Conservation (phyloP, 2,329 filamentous ascomycete species). For the Beauveria sp. region DNA sequence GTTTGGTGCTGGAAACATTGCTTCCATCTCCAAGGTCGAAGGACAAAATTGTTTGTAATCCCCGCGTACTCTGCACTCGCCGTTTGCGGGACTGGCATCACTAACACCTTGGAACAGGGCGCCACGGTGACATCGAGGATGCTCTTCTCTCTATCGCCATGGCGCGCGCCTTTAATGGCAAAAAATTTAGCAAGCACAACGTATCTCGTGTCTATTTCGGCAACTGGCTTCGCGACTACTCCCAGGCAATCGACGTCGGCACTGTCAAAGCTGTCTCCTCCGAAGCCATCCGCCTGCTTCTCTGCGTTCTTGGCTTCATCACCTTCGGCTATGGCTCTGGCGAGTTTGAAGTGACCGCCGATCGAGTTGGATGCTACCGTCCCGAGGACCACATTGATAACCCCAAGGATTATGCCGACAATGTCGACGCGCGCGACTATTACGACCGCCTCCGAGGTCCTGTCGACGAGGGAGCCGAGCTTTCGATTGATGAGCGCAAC, state of each 20-base stretch:
- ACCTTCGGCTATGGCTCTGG: slow-evolving; percentile 63
- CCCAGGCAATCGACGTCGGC: slow-evolving; percentile 86
- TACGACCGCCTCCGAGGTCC: slow-evolving; percentile 74
- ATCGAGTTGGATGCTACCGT: slow-evolving; percentile 68
- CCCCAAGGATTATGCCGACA: slow-evolving; percentile 82
- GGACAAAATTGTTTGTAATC: slow-evolving; percentile 64
- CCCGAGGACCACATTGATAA: slow-evolving; percentile 67
- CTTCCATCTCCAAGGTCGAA: slow-evolving; percentile 70
- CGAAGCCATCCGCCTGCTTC: slow-evolving; percentile 80
- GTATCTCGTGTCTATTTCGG: slow-evolving; percentile 92
- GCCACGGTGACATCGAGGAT: slow-evolving; percentile 90
- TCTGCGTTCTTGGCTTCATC: slow-evolving; percentile 86
- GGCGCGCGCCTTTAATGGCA: slow-evolving; percentile 46
- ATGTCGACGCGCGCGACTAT: slow-evolving; percentile 75
- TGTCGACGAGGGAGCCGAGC: slow-evolving; percentile 69
- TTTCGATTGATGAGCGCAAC: slow-evolving; percentile 66
- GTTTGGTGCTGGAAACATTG: slow-evolving; percentile 87
- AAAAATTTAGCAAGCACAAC: slow-evolving; percentile 86
- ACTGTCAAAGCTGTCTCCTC: slow-evolving; percentile 86
- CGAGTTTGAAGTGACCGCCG: slow-evolving; percentile 72
- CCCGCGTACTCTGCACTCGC: not conserved
- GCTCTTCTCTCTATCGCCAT: slow-evolving; percentile 63
- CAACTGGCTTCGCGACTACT: slow-evolving; percentile 95
- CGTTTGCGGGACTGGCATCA: not conserved
- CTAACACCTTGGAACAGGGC: slow-evolving; percentile 41